A percentile compares a stretch with the other conserved stretches of the same genome.
These are phyloP conservation scores for Flueggea neowawraea DNA, from an alignment of 441 rosid genomes.

Conservation along the genomic window DNA sequence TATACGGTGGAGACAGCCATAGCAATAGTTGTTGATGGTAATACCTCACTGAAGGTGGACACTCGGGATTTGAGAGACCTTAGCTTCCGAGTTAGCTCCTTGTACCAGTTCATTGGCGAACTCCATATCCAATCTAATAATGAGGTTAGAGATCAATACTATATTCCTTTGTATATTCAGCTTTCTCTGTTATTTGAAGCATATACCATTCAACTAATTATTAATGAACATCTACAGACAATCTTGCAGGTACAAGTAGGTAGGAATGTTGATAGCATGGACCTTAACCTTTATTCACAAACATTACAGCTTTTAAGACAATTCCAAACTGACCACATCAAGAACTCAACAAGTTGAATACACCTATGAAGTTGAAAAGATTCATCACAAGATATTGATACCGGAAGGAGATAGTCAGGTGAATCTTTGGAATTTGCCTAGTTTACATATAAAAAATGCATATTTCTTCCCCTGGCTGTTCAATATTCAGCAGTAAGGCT, in stretches of 20 bases:
- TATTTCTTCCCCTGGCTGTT: too few species aligned
- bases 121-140: conserved; percentile 41
- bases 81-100: conserved; percentile 62
- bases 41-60: conserved; percentile 47
- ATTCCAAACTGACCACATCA: conserved; percentile 37
- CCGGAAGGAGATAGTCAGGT: too few species aligned
- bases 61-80: conserved; percentile 70
- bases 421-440: too few species aligned
- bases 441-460: too few species aligned
- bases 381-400: neutral
- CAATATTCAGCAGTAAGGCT: too few species aligned
- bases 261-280: conserved; percentile 73
- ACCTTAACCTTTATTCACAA: conserved; percentile 56
- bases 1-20: conserved; percentile 55
- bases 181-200: neutral
- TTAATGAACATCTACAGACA: conserved; percentile 25
- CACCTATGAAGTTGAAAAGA: neutral
- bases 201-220: neutral
- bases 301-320: conserved; percentile 46
- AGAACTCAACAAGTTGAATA: conserved; percentile 11
- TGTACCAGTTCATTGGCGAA: conserved; percentile 89
- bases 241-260: conserved; percentile 61
- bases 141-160: conserved; percentile 30
- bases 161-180: neutral
- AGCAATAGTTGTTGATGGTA: conserved; percentile 55